Conservation (phyloP, 306 rosid species). For the Cicer bijugum region DNA sequence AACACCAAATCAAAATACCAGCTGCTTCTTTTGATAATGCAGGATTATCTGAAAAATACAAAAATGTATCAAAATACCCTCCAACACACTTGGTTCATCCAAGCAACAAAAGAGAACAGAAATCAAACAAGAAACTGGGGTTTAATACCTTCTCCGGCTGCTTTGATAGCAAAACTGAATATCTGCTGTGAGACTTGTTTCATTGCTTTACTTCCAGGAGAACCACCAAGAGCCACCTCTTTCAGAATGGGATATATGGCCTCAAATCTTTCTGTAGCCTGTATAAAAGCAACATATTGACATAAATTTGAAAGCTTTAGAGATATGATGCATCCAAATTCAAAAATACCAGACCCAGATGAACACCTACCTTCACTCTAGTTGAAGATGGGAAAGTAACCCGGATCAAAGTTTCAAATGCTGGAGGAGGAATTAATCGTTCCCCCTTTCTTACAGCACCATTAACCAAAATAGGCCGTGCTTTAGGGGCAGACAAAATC, state of each 20-base stretch:
- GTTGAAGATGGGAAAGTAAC: slow-evolving; percentile 78
- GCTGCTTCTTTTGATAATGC: slow-evolving; percentile 77
- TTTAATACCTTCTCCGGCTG: slow-evolving; percentile 82
- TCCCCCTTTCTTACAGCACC: slow-evolving; percentile 92
- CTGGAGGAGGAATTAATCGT: slow-evolving; percentile 78
- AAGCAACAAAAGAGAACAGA: slow-evolving; percentile 29
- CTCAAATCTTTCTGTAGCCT: slow-evolving; percentile 98
- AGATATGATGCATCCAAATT: slow-evolving; percentile 9
- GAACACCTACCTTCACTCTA: slow-evolving; percentile 72
- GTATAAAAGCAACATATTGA: slow-evolving; percentile 41
- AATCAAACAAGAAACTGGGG: slow-evolving; percentile 11
- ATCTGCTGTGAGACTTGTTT: slow-evolving; percentile 85
- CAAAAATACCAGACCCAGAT: slow-evolving; percentile 30
- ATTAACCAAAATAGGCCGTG: slow-evolving; percentile 76
- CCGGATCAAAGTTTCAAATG: slow-evolving; percentile 71
- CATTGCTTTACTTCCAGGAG: slow-evolving; percentile 92
- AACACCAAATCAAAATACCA: slow-evolving; percentile 77
- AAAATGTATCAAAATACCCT: slow-evolving; percentile 33
- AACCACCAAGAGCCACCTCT: slow-evolving; percentile 87
- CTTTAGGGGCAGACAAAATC: slow-evolving; percentile 84
- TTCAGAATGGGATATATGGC: slow-evolving; percentile 75
- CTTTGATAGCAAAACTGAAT: slow-evolving; percentile 62
- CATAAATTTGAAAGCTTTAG: slow-evolving; percentile 19
- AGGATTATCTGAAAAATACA: slow-evolving; percentile 63
- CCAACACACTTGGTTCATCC: slow-evolving; percentile 31